These are phyloP conservation scores for Thelephora terrestris DNA, from an alignment of 1,284 basidiomycete genomes.

Conservation along the genomic window DNA sequence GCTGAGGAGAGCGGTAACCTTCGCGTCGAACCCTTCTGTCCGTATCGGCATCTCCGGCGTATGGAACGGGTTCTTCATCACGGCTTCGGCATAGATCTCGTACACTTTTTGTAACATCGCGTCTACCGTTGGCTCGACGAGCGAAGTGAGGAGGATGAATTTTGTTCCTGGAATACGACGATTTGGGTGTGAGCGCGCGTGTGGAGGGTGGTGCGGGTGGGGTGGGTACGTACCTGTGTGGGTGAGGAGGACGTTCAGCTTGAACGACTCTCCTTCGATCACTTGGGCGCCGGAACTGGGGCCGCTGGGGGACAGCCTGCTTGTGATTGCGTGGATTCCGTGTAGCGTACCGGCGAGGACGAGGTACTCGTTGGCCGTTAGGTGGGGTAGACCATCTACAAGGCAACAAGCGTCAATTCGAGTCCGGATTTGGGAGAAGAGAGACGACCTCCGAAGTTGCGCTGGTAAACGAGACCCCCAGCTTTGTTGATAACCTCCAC, in stretches of 20 bases:
- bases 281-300: slow-evolving; percentile 82
- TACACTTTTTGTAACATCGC: slow-evolving; percentile 74
- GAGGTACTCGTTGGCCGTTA: slow-evolving; percentile 95
- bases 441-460: slow-evolving; percentile 73
- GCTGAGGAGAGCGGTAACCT: slow-evolving; percentile 53
- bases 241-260: slow-evolving; percentile 83
- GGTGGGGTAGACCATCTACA: slow-evolving; percentile 74
- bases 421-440: not conserved
- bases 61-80: slow-evolving; percentile 99
- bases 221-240: slow-evolving; percentile 68
- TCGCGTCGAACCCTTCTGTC: slow-evolving; percentile 78
- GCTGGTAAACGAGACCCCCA: slow-evolving; percentile 91
- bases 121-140: slow-evolving; percentile 68
- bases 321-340: slow-evolving; percentile 96
- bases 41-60: slow-evolving; percentile 98
- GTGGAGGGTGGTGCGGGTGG: not conserved
- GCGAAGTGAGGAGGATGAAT: slow-evolving; percentile 84
- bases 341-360: slow-evolving; percentile 96
- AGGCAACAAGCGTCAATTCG: slow-evolving; percentile 10
- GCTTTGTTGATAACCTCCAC: slow-evolving; percentile 95
- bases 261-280: slow-evolving; percentile 91
- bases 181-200: not conserved
- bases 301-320: slow-evolving; percentile 78
- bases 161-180: slow-evolving; percentile 69
- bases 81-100: slow-evolving; percentile 85